phyloP scores from a whole-genome alignment of 176 grass and related monocot genomes.

The Rhynchospora breviuscula region DNA sequence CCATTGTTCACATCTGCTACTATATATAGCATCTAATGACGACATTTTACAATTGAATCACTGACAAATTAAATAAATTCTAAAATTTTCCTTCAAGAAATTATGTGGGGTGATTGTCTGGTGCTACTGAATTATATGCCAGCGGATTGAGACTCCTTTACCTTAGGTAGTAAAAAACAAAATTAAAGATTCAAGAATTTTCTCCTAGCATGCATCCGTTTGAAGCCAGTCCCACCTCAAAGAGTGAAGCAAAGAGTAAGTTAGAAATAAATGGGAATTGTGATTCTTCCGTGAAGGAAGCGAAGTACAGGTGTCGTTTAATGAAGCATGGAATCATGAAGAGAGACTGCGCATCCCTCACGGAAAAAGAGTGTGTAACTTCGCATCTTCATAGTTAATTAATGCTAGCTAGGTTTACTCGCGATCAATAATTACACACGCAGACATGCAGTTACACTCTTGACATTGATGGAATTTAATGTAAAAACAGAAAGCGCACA shows the following conservation, averaged over 20 bases:
- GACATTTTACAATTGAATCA: too few relatives aligned
- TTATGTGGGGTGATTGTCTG: too few relatives aligned
- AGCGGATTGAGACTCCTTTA: too few relatives aligned
- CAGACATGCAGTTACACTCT: not conserved
- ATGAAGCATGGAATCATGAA: not conserved
- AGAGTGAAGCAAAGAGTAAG: not conserved
- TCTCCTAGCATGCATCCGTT: not conserved
- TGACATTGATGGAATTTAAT: not conserved
- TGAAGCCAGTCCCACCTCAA: not conserved
- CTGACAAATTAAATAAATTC: too few relatives aligned
- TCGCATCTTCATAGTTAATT: not conserved
- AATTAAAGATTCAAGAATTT: not conserved
- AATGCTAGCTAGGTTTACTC: not conserved
- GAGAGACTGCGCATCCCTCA: not conserved
- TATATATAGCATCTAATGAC: too few relatives aligned
- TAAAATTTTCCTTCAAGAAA: too few relatives aligned
- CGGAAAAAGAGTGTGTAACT: conserved; percentile 9
- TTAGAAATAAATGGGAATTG: not conserved
- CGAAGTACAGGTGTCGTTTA: not conserved
- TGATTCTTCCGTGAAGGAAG: conserved; percentile 9
- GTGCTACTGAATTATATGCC: too few relatives aligned
- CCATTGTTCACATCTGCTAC: too few relatives aligned
- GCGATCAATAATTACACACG: not conserved
- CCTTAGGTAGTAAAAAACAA: too few relatives aligned
- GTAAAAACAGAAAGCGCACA: not conserved